phyloP scores from a whole-genome alignment of 768 basidiomycete species.

The Agaricus sinodeliciosus region DNA sequence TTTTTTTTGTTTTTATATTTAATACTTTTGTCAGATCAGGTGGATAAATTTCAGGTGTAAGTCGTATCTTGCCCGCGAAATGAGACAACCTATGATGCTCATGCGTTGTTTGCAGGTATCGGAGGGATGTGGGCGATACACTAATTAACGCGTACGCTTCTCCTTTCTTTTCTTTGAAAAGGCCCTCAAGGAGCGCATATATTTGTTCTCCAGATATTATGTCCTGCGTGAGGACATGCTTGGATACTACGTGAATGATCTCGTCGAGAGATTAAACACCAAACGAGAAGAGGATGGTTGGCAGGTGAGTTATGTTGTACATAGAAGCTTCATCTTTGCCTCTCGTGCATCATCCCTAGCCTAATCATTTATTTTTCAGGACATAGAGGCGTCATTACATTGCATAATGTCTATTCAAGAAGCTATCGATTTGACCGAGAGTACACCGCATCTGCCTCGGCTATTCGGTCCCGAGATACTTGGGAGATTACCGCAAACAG shows the following conservation, averaged over 20 bases:
- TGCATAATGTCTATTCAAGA: conserved; percentile 86
- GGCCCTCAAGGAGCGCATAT: not conserved
- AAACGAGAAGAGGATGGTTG: conserved; percentile 46
- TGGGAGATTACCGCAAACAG: conserved; percentile 57
- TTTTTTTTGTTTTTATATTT: conserved; percentile 9
- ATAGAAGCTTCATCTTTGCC: not conserved
- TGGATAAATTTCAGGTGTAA: conserved; percentile 75
- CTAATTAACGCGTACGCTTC: conserved; percentile 75
- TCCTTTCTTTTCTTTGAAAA: not conserved
- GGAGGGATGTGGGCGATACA: conserved; percentile 82
- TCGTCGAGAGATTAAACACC: conserved; percentile 45
- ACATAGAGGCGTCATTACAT: conserved; percentile 81
- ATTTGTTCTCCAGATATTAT: conserved; percentile 56
- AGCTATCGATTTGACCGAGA: conserved; percentile 53
- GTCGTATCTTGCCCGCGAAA: conserved; percentile 18
- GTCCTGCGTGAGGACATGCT: conserved; percentile 83
- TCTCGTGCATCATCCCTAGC: too few species aligned
- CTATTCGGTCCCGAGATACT: conserved; percentile 73
- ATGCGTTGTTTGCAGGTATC: conserved; percentile 43
- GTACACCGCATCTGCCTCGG: conserved; percentile 45
- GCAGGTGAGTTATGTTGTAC: conserved; percentile 48
- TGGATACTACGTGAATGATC: conserved; percentile 56
- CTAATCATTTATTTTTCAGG: conserved; percentile 32
- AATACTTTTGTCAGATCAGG: conserved; percentile 50
- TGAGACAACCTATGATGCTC: not conserved